Base-by-base conservation (phyloP, 2,329 filamentous ascomycete genomes). In the Fusarium goolgardi region DNA sequence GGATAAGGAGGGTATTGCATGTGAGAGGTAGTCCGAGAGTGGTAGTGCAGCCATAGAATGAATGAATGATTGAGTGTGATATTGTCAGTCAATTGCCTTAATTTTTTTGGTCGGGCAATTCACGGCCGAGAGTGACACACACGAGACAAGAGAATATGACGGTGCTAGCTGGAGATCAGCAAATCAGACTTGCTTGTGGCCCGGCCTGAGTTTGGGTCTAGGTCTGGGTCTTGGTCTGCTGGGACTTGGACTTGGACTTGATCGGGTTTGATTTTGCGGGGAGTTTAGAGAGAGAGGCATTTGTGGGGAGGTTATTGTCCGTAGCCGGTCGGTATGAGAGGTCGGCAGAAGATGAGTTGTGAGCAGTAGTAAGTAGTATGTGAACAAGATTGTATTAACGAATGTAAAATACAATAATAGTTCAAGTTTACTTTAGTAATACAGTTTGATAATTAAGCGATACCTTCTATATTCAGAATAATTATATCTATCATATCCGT, bases 301-400 rank as follows among this genome's bases (percentile, higher is more conserved):
- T 69, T 70, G 66, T 70, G 66, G 66, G 43, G 66, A 12, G 32
- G 31, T 32, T 31, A 51, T 35, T 31, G 15, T 67, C 54, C 40
- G 67, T 69, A 67, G 66, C 66, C 66, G 66, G 66, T 51, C 66
- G 66, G 66, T 63, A 69, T 55, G 57, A 43, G 66, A 70, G 45
- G 53, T 67, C 66, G 66, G 66, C 63, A 69, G 62, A 50, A 52
- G 29, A 27, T 32, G 27, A 41, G 56, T 21, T 51, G 43, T 6
- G 18, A 18, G 20, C 20, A n/a, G 20, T 31, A n/a, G 11, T 21
- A 21, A 21, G 21, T 18, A 16, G 31, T 15, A 3, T 12, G 15
- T 18, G 7, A 16, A 40, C 8, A 16, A 31, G 15, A 23, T 29
- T 15, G n/a, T 15, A 21, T 50, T 20, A 15, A 34, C 15, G 7